Base-by-base conservation (phyloP, 2,329 filamentous ascomycete genomes). In the Thielaviopsis populi region DNA sequence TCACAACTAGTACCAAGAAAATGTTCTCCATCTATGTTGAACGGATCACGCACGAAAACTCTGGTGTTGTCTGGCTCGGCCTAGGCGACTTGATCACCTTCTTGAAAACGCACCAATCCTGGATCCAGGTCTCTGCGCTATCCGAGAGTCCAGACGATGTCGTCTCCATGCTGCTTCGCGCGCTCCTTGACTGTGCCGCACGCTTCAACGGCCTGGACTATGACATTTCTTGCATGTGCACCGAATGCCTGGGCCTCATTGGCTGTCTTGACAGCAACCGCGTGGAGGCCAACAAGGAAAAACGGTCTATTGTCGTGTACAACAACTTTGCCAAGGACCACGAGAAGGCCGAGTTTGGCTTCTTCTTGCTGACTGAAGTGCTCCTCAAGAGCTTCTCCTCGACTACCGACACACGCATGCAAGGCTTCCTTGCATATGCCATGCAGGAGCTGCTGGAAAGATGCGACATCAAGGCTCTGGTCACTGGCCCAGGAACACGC, bases 201-300 rank as follows among this genome's bases (percentile, higher is more conserved):
- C 90, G 87, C 67, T 94, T 94, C 73, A 88, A 86, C 68, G 81
- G 83, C 61, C 78, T 80, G 13, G 81, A 88, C 50, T 73, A 78
- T 7, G 82, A 84, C 13, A 88, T 97, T 63, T 80, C 85, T 61
- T 78, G 83, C 19, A 77, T 95, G 2, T 90, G 89, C 67, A 87
- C 90, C 15, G 84, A 88, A 70, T 94, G 89, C 68, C 79, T 99
- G 46, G 95, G 95, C 0, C 79, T 95, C 22, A 84, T 99, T 62
- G 94, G 95, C 6, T 96, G 91, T 68, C 76, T 99, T 24, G 95
- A 99, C 72, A 87, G 92, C 1, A 96, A 95, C 70, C 84, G 89
- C 66, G 83, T 96, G 1, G 94, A 99, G 70, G 83, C 84, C 0
- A 81, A 87, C 11, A 83, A 88, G 65, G 86, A 89, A 69, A 87